Evolutionary conservation across 176 grass and related monocot species (phyloP).

Genomic region (Oryza meridionalis): DNA sequence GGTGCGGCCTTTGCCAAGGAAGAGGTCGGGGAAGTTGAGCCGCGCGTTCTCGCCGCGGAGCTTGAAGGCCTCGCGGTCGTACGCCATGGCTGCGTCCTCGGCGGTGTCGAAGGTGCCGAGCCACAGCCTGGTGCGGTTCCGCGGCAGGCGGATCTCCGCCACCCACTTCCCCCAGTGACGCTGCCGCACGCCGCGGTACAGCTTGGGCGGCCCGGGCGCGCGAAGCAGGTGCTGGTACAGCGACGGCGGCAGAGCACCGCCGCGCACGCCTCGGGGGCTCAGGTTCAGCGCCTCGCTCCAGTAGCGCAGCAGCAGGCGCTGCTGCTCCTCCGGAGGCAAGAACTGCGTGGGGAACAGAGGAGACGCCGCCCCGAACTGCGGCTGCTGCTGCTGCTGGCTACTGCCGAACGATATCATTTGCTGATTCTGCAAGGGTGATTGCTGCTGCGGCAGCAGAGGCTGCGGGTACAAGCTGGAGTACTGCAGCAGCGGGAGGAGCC

Average conservation of each 20-base stretch:
- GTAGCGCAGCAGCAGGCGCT: slow-evolving; percentile 62
- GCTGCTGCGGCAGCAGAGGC: background rate
- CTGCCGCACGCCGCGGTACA: slow-evolving; percentile 95
- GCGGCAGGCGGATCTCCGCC: slow-evolving; percentile 93
- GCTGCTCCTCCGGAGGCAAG: slow-evolving; percentile 42
- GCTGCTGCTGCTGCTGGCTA: slow-evolving; percentile 11
- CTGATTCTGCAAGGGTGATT: slow-evolving; percentile 29
- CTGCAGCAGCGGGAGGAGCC: slow-evolving; percentile 36
- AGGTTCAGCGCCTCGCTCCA: slow-evolving; percentile 84
- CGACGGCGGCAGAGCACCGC: slow-evolving; percentile 46
- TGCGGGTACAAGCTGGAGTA: slow-evolving; percentile 50
- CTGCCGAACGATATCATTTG: slow-evolving; percentile 77
- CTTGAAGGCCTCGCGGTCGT: slow-evolving; percentile 90
- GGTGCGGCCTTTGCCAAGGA: slow-evolving; percentile 63
- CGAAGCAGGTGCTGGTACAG: slow-evolving; percentile 59
- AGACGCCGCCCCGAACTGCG: background rate
- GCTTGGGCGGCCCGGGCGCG: slow-evolving; percentile 53
- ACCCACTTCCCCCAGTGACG: slow-evolving; percentile 99
- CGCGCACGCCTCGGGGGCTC: slow-evolving; percentile 57
- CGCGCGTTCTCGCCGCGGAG: slow-evolving; percentile 86
- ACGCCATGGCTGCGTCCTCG: slow-evolving; percentile 96
- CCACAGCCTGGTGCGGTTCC: slow-evolving; percentile 86
- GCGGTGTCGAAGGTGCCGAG: slow-evolving; percentile 98
- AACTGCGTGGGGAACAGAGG: slow-evolving; percentile 56
- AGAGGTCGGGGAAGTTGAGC: slow-evolving; percentile 94